Percentiles rank a stretch among this genome's conserved stretches.
Conservation (phyloP, 2,329 filamentous ascomycete species). For the Venturia effusa region DNA sequence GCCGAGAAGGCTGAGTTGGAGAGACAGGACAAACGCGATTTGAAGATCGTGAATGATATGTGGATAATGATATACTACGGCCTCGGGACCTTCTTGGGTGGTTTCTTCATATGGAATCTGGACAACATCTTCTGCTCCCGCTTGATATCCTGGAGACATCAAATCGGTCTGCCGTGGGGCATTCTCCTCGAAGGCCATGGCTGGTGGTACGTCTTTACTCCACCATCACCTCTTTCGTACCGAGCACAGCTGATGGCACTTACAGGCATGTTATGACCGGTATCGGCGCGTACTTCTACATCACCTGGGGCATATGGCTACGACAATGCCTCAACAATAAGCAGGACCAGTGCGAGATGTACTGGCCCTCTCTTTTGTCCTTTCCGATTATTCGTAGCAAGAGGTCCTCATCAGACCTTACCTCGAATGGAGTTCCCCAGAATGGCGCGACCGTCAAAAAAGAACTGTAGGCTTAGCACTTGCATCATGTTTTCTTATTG, state of each 20-base stretch:
- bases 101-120: constrained; percentile 67
- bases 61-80: constrained; percentile 65
- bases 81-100: constrained; percentile 59
- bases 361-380: constrained; percentile 54
- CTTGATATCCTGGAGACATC: constrained; percentile 53
- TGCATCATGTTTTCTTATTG: neutral
- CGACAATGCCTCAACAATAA: constrained; percentile 63
- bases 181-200: constrained; percentile 63
- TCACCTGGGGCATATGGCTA: constrained; percentile 75
- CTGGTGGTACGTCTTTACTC: constrained; percentile 47
- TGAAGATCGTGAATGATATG: constrained; percentile 53
- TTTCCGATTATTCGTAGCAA: constrained; percentile 28
- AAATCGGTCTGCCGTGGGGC: constrained; percentile 69
- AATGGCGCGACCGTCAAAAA: neutral
- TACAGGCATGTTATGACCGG: constrained; percentile 69
- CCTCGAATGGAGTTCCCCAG: neutral
- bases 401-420: neutral
- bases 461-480: neutral
- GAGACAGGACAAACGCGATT: constrained; percentile 44
- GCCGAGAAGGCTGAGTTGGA: constrained; percentile 25
- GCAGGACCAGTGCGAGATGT: constrained; percentile 59
- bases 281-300: constrained; percentile 72
- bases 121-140: constrained; percentile 66
- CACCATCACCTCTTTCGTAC: neutral
- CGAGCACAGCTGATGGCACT: neutral